Evolutionary conservation across 192 early-diverging fungal genomes (phyloP), one percentile per base, ranked within the genome.

Genomic region (Chytriomyces sp.): DNA sequence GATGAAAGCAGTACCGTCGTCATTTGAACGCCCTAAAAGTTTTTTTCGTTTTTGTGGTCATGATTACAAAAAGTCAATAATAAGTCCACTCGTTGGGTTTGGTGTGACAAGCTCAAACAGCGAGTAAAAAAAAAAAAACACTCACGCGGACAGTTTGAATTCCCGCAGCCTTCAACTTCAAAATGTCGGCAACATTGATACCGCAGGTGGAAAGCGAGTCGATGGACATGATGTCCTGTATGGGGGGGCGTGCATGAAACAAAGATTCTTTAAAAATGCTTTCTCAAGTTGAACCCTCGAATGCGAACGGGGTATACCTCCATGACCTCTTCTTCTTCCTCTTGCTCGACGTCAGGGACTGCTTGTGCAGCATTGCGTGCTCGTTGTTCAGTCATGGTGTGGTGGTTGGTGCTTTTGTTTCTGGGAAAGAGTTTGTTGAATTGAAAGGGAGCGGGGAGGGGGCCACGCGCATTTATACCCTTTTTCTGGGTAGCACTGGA

Each of bases 21-120:
- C 92, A 93, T 93, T 83, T 92, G 90, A 6, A 93, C 87, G 8
- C 86, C 91, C n/a, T n/a, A n/a, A n/a, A n/a, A n/a, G n/a, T n/a
- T n/a, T n/a, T n/a, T n/a, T n/a, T n/a, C n/a, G n/a, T n/a, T n/a
- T n/a, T n/a, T n/a, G n/a, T n/a, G n/a, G n/a, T n/a, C 92, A 67
- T 49, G 23, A 47, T 61, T 20, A 18, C 23, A 50, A 24, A 23
- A 49, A 60, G 7, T 7, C 53, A 13, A 47, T 23, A 70, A 72
- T 5, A 6, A 50, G 64, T 26, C 49, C 26, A 61, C 26, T 6
- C 28, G 35, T 35, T 35, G 35, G 35, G 35, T 35, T 35, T 35
- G 45, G 68, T 49, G 59, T 50, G 65, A 49, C 7, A 46, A 64
- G 45, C 23, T 50, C 35, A 66, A 35, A 43, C 47, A 47, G 57